Conservation (phyloP, 2,329 filamentous ascomycete species). For the Neonectria ditissima region DNA sequence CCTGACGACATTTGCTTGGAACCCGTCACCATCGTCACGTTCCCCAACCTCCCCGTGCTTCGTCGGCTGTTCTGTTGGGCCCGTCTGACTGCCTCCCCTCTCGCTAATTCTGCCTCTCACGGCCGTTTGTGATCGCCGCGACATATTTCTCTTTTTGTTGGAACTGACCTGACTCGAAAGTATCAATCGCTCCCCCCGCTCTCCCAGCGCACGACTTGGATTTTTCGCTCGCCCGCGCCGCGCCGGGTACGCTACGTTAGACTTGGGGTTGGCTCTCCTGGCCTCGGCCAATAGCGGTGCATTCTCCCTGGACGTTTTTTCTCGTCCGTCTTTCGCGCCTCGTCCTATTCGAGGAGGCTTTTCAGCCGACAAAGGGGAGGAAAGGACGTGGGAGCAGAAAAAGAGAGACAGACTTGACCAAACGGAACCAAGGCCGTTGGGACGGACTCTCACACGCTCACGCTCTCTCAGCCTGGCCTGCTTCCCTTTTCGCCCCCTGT, state of each 20-base stretch:
- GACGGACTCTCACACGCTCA: neutral
- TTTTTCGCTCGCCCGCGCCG: slow-evolving; percentile 26
- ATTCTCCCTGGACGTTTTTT: slow-evolving; percentile 13
- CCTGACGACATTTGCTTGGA: slow-evolving; percentile 4
- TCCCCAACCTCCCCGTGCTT: neutral
- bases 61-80: neutral
- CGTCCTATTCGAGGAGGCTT: slow-evolving; percentile 12
- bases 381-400: slow-evolving; percentile 1
- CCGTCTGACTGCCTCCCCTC: slow-evolving; percentile 12
- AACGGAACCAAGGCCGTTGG: slow-evolving; percentile 24
- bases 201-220: slow-evolving; percentile 23
- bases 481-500: slow-evolving; percentile 18
- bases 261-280: slow-evolving; percentile 16
- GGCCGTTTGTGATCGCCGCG: slow-evolving; percentile 9
- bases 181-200: slow-evolving; percentile 26
- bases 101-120: slow-evolving; percentile 18
- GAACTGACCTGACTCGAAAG: slow-evolving; percentile 43
- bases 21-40: neutral
- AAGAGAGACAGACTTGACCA: slow-evolving; percentile 7
- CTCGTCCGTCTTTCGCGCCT: slow-evolving; percentile 4
- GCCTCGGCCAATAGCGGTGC: slow-evolving; percentile 19
- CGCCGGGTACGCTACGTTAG: slow-evolving; percentile 27
- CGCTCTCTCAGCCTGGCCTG: slow-evolving; percentile 10
- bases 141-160: slow-evolving; percentile 35
- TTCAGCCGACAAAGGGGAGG: slow-evolving; percentile 4